Evolutionary conservation across 164 flowering plant genomes (phyloP).

Genomic region (Chloranthus sessilifolius): DNA sequence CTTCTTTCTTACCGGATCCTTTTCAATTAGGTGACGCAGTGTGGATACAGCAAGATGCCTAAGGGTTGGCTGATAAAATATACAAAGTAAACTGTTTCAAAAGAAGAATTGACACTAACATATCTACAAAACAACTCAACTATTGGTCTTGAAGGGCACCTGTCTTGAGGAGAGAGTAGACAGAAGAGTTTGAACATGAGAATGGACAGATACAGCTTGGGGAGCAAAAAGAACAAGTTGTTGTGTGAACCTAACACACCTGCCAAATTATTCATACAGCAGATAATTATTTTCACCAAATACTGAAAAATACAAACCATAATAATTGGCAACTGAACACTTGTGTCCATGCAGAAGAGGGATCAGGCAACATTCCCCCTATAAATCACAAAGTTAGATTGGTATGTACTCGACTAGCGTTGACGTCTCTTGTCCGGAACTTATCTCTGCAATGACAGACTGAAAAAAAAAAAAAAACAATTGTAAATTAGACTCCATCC

Average conservation of each 20-base stretch:
- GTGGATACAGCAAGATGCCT: slow-evolving; percentile 90
- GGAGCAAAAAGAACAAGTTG: slow-evolving; percentile 98
- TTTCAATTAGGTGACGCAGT: slow-evolving; percentile 87
- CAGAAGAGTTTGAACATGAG: slow-evolving; percentile 77
- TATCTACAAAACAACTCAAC: neutral
- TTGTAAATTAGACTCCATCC: neutral
- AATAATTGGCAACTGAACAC: too few species aligned
- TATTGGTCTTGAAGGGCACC: slow-evolving; percentile 29
- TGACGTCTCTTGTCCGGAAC: slow-evolving; percentile 78
- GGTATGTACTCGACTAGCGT: slow-evolving; percentile 92
- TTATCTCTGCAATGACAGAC: slow-evolving; percentile 95
- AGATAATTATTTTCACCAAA: too few species aligned
- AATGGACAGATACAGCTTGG: slow-evolving; percentile 88
- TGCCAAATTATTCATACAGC: slow-evolving; percentile 24
- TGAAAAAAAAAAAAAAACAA: slow-evolving; percentile 18
- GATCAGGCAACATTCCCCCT: too few species aligned
- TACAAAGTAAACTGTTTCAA: slow-evolving; percentile 8
- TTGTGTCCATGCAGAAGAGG: too few species aligned
- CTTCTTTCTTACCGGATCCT: slow-evolving; percentile 70
- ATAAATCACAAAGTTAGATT: too few species aligned
- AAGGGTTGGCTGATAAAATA: slow-evolving; percentile 65
- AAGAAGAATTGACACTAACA: neutral
- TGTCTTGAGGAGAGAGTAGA: slow-evolving; percentile 88
- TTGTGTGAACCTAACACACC: slow-evolving; percentile 91
- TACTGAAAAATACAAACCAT: too few species aligned